Base-by-base conservation (phyloP, 2,329 filamentous ascomycete species). In the Fusarium continuum region DNA sequence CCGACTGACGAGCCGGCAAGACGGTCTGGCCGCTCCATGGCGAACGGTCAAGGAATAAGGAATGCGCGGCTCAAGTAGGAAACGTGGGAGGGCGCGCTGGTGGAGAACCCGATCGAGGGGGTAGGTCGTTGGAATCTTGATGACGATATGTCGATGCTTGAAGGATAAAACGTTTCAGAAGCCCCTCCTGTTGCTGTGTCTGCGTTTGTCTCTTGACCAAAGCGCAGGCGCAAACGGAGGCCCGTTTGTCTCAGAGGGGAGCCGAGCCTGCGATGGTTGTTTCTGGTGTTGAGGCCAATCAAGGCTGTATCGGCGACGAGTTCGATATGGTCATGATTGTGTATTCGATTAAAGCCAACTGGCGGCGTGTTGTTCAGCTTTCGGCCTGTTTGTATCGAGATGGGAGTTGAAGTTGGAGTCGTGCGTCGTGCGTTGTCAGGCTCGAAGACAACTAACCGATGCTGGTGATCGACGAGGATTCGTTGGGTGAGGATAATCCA, bases 1-100 rank as follows among this genome's bases (percentile, higher is more conserved):
- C 67, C 64, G 41, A 55, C 35, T 28, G 66, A 61, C 57, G 55
- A 59, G 43, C 65, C 69, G 60, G 70, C 67, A 57, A 68, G 68
- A 71, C 74, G 70, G 47, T 76, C 75, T 61, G 67, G 67, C 64
- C 74, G 72, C 58, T 77, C 75, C 75, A 77, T 77, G 60, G 61
- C 53, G 69, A 57, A 59, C 35, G 64, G 61, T 44, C 31, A 52
- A 49, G 53, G 31, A 50, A 36, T 60, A 22, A 55, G 40, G 45
- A 54, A 63, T 61, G 60, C 56, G 57, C 59, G 45, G 47, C 61
- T 64, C 59, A 60, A 60, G 50, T 52, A 64, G 49, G 54, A 55
- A 56, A 55, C 58, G 63, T 56, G 54, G 54, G 43, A 48, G 54
- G 45, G 57, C 55, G 48, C 49, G 55, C 57, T 39, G 56, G 67